Base-by-base conservation (phyloP, 2,329 filamentous ascomycete species). In the Alternaria panax region DNA sequence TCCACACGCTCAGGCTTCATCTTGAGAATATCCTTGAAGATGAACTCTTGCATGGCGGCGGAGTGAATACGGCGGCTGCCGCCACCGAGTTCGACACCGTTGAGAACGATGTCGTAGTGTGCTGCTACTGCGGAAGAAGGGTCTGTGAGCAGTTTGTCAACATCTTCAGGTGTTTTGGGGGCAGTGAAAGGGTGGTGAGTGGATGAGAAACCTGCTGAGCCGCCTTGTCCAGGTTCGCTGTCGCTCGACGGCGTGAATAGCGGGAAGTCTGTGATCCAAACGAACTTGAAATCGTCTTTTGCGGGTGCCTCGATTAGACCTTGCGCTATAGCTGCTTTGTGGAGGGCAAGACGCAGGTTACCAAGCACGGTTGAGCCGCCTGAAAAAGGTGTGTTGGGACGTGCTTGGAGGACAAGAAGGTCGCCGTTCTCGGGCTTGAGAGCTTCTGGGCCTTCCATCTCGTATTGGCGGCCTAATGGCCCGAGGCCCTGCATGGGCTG, bases 161-260 rank as follows among this genome's bases (percentile, higher is more conserved):
- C 85, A 73, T 98, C 93, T 5, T 82, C 80, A 0, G 84, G 78
- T 0, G 87, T 87, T 34, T 91, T 87, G 0, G 95, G 95, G 0
- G 95, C 92, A 0, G 95, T 99, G 79, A 99, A 99, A 0, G 95
- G 95, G 75, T 99, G 95, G 73, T 99, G 95, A 0, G 93, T 97
- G 1, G 94, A 89, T 9, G 90, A 88, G 70, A 98, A 88, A 5
- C 93, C 93, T 0, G 93, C 88, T 1, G 83, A 78, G 18, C 93
- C 93, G 53, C 92, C 92, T 79, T 98, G 93, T 2, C 92, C 92
- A 0, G 91, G 91, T 46, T 91, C 82, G 8, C 80, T 79, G 51
- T 86, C 87, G 52, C 85, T 85, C 9, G 80, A 80, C 0, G 90
- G 92, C 1, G 92, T 93, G 80, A 99, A 99, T 70, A 99, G 87